phyloP scores from a whole-genome alignment of 2,329 filamentous ascomycete genomes.

The Amauroascus niger region DNA sequence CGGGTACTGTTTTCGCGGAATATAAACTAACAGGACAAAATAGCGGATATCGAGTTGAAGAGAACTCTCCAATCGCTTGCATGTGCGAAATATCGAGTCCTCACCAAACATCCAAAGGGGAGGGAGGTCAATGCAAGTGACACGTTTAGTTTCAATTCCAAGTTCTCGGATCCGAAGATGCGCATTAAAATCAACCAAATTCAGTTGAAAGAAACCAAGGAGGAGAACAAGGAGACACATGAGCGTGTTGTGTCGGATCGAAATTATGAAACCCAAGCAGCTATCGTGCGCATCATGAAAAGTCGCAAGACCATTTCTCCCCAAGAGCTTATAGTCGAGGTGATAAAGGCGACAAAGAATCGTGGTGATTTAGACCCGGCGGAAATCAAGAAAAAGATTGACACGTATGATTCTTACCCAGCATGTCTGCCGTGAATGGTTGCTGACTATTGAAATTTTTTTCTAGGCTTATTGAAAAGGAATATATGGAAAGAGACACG shows the following conservation, averaged over 20 bases:
- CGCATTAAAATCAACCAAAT: conserved; percentile 98
- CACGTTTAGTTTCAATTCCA: conserved; percentile 70
- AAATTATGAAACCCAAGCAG: conserved; percentile 93
- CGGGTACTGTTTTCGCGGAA: neutral
- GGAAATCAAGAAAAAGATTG: conserved; percentile 95
- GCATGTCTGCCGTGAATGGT: neutral
- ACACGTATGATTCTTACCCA: conserved; percentile 53
- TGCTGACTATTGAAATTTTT: conserved; percentile 24
- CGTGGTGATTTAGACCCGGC: conserved; percentile 73
- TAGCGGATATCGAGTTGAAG: conserved; percentile 64
- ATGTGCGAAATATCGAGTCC: conserved; percentile 75
- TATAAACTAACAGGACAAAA: conserved; percentile 1
- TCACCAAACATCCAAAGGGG: conserved; percentile 75
- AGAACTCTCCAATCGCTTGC: conserved; percentile 92
- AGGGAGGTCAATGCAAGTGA: conserved; percentile 70
- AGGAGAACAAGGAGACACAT: conserved; percentile 90
- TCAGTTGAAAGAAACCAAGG: conserved; percentile 88
- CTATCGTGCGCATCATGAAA: conserved; percentile 97
- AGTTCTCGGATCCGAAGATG: conserved; percentile 71
- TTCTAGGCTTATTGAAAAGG: conserved; percentile 74
- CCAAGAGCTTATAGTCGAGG: conserved; percentile 77
- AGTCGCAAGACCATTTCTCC: conserved; percentile 78
- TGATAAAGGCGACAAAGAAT: conserved; percentile 80
- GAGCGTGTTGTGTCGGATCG: conserved; percentile 79
- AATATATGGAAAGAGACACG: conserved; percentile 76